Percentiles rank a stretch among this genome's conserved stretches.
These are phyloP conservation scores for Camptophora hylomeconis DNA, from an alignment of 2,329 filamentous ascomycete genomes.

Conservation along the genomic window DNA sequence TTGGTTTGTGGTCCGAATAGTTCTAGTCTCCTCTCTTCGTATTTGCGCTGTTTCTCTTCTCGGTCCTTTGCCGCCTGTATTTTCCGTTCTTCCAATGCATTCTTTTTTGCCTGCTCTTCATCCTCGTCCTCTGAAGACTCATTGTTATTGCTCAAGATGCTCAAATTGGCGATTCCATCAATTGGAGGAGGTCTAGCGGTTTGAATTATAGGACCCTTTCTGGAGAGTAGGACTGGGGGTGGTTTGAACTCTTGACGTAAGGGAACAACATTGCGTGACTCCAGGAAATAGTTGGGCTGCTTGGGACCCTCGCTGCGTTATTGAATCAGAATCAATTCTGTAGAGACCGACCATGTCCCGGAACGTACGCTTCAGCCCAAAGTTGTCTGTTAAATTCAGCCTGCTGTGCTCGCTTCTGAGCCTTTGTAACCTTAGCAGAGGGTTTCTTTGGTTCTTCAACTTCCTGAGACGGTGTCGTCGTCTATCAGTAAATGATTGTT, in stretches of 20 bases:
- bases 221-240: constrained; percentile 69
- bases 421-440: constrained; percentile 50
- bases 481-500: constrained; percentile 4
- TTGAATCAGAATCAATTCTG: constrained; percentile 1
- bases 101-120: constrained; percentile 45
- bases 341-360: no score
- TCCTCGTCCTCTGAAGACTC: constrained; percentile 50
- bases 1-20: constrained; percentile 55
- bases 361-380: constrained; percentile 72
- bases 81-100: constrained; percentile 63
- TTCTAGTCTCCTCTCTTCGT: constrained; percentile 77
- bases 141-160: constrained; percentile 41
- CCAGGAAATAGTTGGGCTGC: constrained; percentile 60
- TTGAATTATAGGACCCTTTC: constrained; percentile 38
- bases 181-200: constrained; percentile 8
- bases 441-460: constrained; percentile 29
- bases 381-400: constrained; percentile 71
- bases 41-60: constrained; percentile 81
- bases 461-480: not conserved
- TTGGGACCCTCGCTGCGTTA: constrained; percentile 51
- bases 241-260: constrained; percentile 64
- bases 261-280: constrained; percentile 46
- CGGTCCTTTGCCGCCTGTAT: constrained; percentile 64
- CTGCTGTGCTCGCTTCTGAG: constrained; percentile 67
- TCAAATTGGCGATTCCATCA: constrained; percentile 8